A percentile compares a stretch with the other conserved stretches of the same genome.
These are phyloP conservation scores for Begonia masoniana DNA, from an alignment of 306 rosid genomes.

Conservation along the genomic window DNA sequence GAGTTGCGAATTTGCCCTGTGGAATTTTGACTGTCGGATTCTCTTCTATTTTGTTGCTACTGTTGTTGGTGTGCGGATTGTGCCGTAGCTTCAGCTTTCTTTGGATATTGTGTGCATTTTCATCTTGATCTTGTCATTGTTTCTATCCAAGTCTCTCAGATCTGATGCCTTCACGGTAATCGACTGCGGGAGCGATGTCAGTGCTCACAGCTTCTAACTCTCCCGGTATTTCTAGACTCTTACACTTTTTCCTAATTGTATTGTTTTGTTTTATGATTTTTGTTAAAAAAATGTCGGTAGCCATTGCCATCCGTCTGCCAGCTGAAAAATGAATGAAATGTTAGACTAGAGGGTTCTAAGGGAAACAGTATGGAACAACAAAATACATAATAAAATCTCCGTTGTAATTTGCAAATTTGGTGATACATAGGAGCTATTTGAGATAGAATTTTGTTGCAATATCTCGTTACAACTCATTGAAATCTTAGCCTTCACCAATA, in stretches of 20 bases:
- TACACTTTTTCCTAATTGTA: background rate
- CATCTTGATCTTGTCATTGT: constrained; percentile 25
- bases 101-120: constrained; percentile 15
- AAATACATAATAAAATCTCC: too few relatives aligned
- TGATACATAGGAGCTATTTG: too few relatives aligned
- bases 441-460: constrained; percentile 1
- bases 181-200: constrained; percentile 50
- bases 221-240: constrained; percentile 18
- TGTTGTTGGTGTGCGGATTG: constrained; percentile 15
- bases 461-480: constrained; percentile 2
- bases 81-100: constrained; percentile 13
- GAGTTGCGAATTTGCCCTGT: background rate
- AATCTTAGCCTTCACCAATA: constrained; percentile 2
- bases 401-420: too few relatives aligned
- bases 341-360: constrained; percentile 1
- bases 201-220: constrained; percentile 20
- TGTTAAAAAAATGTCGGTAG: too few relatives aligned
- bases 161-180: constrained; percentile 30
- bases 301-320: constrained; percentile 3
- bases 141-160: constrained; percentile 29
- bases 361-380: too few relatives aligned
- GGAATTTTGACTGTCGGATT: constrained; percentile 4
- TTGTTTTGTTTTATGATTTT: too few relatives aligned
- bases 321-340: constrained; percentile 6
- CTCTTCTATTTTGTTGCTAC: constrained; percentile 9